Conservation (phyloP, 169 alveolate species). For the Cryptosporidium tyzzeri region DNA sequence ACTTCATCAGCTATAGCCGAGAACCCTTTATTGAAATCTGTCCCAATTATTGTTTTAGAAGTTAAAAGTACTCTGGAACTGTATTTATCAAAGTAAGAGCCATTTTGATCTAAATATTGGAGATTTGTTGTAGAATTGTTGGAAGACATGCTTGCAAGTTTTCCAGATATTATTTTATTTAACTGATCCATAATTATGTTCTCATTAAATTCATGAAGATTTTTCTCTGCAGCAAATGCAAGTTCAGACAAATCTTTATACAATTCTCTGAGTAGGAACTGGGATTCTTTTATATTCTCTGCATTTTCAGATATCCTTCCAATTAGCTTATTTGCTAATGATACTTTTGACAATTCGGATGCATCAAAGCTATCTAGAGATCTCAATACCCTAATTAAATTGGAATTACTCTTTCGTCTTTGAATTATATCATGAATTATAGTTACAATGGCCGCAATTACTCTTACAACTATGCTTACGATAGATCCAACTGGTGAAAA, state of each 20-base stretch:
- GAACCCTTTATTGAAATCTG: background rate
- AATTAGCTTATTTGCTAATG: slow-evolving; percentile 34
- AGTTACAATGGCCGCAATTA: slow-evolving; percentile 64
- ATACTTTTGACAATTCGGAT: slow-evolving; percentile 16
- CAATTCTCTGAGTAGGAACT: slow-evolving; percentile 8
- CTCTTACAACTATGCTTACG: slow-evolving; percentile 34
- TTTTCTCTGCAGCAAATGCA: slow-evolving; percentile 11
- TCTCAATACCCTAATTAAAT: slow-evolving; percentile 31
- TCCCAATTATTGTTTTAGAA: background rate
- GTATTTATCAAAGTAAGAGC: background rate
- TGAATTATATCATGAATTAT: slow-evolving; percentile 40
- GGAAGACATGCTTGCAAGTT: slow-evolving; percentile 22
- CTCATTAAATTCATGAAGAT: background rate
- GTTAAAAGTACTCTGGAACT: background rate
- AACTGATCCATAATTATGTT: slow-evolving; percentile 5
- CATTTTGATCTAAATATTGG: background rate
- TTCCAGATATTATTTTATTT: slow-evolving; percentile 16
- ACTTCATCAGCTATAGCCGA: slow-evolving; percentile 15
- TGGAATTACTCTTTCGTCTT: slow-evolving; percentile 37
- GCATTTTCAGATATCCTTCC: slow-evolving; percentile 22
- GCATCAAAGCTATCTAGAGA: slow-evolving; percentile 28
- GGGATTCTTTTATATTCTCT: slow-evolving; percentile 5
- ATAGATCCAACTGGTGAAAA: slow-evolving; percentile 50
- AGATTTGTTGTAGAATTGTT: background rate
- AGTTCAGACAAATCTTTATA: slow-evolving; percentile 36